Conservation (phyloP, 176 grass and related monocot species). For the Pontederia paniculata region DNA sequence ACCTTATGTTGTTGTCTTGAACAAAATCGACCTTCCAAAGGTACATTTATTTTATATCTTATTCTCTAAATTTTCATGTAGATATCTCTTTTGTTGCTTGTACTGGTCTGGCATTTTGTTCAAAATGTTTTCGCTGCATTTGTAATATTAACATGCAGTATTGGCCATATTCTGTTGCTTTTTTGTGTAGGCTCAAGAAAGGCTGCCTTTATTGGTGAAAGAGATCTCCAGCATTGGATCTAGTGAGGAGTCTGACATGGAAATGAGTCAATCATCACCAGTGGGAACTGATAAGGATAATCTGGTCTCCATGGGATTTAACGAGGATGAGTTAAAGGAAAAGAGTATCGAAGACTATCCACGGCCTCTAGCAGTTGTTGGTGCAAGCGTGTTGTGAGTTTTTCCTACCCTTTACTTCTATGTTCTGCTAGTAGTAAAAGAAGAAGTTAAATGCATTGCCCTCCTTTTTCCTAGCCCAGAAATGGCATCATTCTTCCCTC, state of each 20-base stretch:
- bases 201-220: constrained; percentile 44
- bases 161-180: not conserved
- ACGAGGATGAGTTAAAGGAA: constrained; percentile 37
- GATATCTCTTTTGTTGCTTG: too few relatives aligned
- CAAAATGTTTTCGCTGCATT: not conserved
- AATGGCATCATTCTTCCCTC: not conserved
- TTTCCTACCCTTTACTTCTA: not conserved
- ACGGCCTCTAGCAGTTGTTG: constrained; percentile 65
- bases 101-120: not conserved
- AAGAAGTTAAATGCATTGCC: too few relatives aligned
- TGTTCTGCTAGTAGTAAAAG: too few relatives aligned
- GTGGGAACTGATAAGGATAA: constrained; percentile 11
- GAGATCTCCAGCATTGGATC: constrained; percentile 74
- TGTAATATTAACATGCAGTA: not conserved
- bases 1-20: constrained; percentile 81
- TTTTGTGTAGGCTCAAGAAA: constrained; percentile 52
- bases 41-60: constrained; percentile 28
- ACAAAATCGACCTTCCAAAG: constrained; percentile 95
- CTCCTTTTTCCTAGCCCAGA: constrained; percentile 2
- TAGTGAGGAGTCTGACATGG: constrained; percentile 26
- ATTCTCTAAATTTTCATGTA: not conserved
- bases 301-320: constrained; percentile 7
- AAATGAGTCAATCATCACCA: constrained; percentile 17
- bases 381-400: constrained; percentile 65
- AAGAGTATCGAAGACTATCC: constrained; percentile 76